These are phyloP conservation scores for Monilinia aucupariae DNA, from an alignment of 2,329 filamentous ascomycete genomes.

Conservation along the genomic window DNA sequence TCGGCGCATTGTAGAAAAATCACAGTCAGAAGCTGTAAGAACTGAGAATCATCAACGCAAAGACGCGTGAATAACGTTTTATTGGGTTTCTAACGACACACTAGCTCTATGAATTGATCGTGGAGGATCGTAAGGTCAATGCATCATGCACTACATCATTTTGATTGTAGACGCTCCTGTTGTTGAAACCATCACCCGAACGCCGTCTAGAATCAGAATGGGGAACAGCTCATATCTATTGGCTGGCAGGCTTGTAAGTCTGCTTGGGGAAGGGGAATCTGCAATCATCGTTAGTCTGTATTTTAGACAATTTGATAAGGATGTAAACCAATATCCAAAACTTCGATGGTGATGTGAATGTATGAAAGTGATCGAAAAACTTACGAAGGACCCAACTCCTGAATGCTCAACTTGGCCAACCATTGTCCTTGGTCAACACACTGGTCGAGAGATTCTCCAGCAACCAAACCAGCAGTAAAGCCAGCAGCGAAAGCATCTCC, in stretches of 20 bases:
- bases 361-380: constrained; percentile 39
- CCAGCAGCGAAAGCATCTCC: constrained; percentile 96
- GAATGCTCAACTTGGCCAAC: constrained; percentile 89
- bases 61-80: constrained; percentile 17
- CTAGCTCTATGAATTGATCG: constrained; percentile 34
- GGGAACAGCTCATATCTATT: constrained; percentile 33
- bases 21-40: constrained; percentile 9
- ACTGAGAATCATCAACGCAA: background rate
- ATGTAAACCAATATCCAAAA: background rate
- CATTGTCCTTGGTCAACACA: constrained; percentile 91
- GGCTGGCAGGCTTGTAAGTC: constrained; percentile 52
- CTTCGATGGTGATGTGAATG: constrained; percentile 6
- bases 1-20: constrained; percentile 13
- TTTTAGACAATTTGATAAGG: constrained; percentile 13
- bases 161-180: constrained; percentile 38
- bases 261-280: constrained; percentile 82
- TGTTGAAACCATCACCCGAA: constrained; percentile 52
- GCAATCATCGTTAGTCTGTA: constrained; percentile 29
- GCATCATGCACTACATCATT: constrained; percentile 27
- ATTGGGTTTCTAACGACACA: constrained; percentile 24
- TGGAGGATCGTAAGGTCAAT: constrained; percentile 35
- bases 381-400: constrained; percentile 93
- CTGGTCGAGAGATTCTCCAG: constrained; percentile 73
- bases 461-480: constrained; percentile 81
- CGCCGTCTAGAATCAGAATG: constrained; percentile 40